Evolutionary conservation across 148 eudicot genomes (phyloP).

Genomic region (Amaranthus hypochondriacus): DNA sequence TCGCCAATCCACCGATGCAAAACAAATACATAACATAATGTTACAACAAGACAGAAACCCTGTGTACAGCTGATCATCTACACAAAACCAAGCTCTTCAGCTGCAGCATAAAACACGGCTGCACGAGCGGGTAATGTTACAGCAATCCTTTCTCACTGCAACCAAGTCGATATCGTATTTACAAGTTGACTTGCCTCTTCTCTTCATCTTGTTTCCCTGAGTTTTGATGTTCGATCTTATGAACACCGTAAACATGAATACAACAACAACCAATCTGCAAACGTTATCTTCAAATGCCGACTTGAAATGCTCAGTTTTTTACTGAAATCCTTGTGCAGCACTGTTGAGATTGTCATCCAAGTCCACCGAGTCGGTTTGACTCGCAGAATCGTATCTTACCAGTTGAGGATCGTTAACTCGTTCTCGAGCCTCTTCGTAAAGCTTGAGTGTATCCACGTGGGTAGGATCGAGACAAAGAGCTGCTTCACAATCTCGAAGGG

Average conservation of each 20-base stretch:
- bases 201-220: constrained; percentile 6
- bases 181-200: constrained; percentile 9
- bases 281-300: constrained; percentile 3
- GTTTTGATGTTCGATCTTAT: constrained; percentile 8
- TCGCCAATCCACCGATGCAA: constrained; percentile 21
- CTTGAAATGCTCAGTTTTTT: neutral
- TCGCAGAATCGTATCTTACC: constrained; percentile 11
- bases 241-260: constrained; percentile 12
- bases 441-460: constrained; percentile 54
- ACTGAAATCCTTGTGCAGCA: constrained; percentile 19
- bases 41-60: constrained; percentile 22
- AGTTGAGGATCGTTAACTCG: constrained; percentile 25
- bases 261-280: constrained; percentile 8
- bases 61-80: constrained; percentile 24
- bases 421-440: constrained; percentile 42
- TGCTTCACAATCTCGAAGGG: constrained; percentile 60
- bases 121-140: constrained; percentile 14
- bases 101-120: constrained; percentile 21
- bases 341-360: constrained; percentile 13
- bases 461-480: constrained; percentile 60
- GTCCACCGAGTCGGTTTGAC: neutral
- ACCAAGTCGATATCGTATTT: constrained; percentile 19
- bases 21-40: constrained; percentile 22
- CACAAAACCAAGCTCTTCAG: constrained; percentile 20
- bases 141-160: constrained; percentile 9